Evolutionary conservation across 768 basidiomycete species (phyloP).

Genomic region (Pseudohyphozyma bogoriensis): DNA sequence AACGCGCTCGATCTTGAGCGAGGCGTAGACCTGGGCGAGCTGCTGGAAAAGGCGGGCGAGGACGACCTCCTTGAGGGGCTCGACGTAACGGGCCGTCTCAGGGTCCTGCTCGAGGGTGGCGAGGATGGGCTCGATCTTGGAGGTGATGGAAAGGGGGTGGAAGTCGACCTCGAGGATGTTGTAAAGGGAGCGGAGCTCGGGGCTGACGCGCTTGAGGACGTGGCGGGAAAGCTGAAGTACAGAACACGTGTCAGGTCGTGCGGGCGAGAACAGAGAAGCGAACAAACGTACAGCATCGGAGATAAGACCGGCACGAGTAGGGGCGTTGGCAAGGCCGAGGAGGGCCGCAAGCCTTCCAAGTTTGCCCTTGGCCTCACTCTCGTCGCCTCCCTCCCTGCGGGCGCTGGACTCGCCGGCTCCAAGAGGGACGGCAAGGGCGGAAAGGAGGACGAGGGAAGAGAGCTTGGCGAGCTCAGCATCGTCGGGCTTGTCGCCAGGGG

Average conservation of each 20-base stretch:
- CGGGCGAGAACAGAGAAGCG: conserved; percentile 14
- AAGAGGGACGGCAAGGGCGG: conserved; percentile 86
- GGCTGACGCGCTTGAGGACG: conserved; percentile 64
- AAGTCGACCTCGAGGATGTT: conserved; percentile 82
- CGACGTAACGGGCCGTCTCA: conserved; percentile 58
- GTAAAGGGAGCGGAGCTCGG: conserved; percentile 67
- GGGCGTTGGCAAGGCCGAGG: conserved; percentile 69
- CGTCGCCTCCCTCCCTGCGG: conserved; percentile 33
- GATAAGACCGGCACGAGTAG: conserved; percentile 75
- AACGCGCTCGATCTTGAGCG: conserved; percentile 67
- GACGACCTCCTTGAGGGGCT: conserved; percentile 81
- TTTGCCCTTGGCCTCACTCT: conserved; percentile 53
- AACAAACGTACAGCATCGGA: conserved; percentile 63
- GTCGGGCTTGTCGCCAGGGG: conserved; percentile 54
- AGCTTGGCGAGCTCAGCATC: conserved; percentile 70
- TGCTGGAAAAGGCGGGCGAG: conserved; percentile 83
- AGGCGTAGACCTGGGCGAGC: conserved; percentile 83
- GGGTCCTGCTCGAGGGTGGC: conserved; percentile 44
- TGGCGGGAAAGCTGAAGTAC: conserved; percentile 59
- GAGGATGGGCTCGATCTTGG: conserved; percentile 67
- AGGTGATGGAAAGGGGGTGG: conserved; percentile 77
- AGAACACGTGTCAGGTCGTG: background rate
- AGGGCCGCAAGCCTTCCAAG: conserved; percentile 71
- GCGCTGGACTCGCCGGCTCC: conserved; percentile 37
- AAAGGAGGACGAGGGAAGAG: conserved; percentile 83